A percentile compares a stretch with the other conserved stretches of the same genome.
phyloP scores from a whole-genome alignment of 208 protist species.

The Trypanosomatidae sp. region DNA sequence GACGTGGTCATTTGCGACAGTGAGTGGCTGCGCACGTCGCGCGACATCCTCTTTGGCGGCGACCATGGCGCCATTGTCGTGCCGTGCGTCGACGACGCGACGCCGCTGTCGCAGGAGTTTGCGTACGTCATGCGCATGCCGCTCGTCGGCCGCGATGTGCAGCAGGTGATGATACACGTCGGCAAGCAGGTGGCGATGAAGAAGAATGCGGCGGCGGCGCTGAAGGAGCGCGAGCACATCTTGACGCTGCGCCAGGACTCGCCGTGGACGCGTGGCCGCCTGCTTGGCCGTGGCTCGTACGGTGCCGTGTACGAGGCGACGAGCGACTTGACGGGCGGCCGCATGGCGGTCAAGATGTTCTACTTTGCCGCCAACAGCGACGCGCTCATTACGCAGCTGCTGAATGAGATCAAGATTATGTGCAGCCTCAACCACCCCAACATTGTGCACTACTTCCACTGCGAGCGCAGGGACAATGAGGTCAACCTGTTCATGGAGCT shows the following conservation, averaged over 20 bases:
- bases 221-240: conserved; percentile 75
- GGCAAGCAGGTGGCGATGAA: conserved; percentile 63
- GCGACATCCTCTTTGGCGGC: conserved; percentile 41
- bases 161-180: conserved; percentile 65
- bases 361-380: conserved; percentile 63
- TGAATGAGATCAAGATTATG: conserved; percentile 89
- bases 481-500: conserved; percentile 89
- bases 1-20: conserved; percentile 82
- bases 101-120: conserved; percentile 27
- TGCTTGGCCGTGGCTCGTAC: conserved; percentile 80
- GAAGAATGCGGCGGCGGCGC: conserved; percentile 74
- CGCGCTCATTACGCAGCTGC: conserved; percentile 60
- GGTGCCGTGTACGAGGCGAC: conserved; percentile 84
- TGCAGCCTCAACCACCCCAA: conserved; percentile 86
- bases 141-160: conserved; percentile 50
- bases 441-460: conserved; percentile 89
- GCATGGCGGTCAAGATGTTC: conserved; percentile 91
- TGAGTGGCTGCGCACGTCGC: conserved; percentile 60
- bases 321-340: conserved; percentile 85
- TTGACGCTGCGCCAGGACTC: conserved; percentile 81
- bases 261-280: conserved; percentile 80
- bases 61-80: conserved; percentile 65
- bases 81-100: conserved; percentile 30
- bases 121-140: conserved; percentile 60
- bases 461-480: conserved; percentile 74